Evolutionary conservation across 176 grass and related monocot genomes (phyloP).

Genomic region (Triticum urartu): DNA sequence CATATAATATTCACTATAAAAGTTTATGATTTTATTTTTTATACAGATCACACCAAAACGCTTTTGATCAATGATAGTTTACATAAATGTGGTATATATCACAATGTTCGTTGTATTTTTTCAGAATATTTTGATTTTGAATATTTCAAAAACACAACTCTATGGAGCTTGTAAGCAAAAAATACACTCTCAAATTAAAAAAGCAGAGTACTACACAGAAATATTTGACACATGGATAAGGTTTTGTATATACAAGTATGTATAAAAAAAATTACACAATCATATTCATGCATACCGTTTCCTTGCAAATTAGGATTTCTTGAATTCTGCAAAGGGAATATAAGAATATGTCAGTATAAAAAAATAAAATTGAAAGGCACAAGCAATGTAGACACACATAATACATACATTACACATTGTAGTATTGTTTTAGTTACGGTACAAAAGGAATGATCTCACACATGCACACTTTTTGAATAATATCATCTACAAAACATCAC

Average conservation of each 20-base stretch:
- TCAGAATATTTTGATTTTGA: no score
- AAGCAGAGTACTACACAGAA: neutral
- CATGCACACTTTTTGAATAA: neutral
- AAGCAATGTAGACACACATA: neutral
- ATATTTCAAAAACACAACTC: no score
- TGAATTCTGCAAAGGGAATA: neutral
- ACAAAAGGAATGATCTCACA: neutral
- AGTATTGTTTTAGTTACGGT: neutral
- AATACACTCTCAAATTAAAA: neutral
- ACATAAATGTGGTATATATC: no score
- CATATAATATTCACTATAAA: no score
- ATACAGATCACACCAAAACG: no score
- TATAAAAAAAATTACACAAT: neutral
- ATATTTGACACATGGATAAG: neutral
- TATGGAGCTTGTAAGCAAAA: no score
- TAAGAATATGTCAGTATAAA: neutral
- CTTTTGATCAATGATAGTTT: no score
- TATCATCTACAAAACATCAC: neutral
- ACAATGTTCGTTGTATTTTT: no score
- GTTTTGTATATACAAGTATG: neutral
- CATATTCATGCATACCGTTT: neutral
- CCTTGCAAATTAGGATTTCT: neutral
- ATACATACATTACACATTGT: neutral
- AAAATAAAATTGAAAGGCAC: neutral
- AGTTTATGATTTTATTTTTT: no score